These are phyloP conservation scores for Stentor coeruleus DNA, from an alignment of 73 alveolate species.

Conservation along the genomic window DNA sequence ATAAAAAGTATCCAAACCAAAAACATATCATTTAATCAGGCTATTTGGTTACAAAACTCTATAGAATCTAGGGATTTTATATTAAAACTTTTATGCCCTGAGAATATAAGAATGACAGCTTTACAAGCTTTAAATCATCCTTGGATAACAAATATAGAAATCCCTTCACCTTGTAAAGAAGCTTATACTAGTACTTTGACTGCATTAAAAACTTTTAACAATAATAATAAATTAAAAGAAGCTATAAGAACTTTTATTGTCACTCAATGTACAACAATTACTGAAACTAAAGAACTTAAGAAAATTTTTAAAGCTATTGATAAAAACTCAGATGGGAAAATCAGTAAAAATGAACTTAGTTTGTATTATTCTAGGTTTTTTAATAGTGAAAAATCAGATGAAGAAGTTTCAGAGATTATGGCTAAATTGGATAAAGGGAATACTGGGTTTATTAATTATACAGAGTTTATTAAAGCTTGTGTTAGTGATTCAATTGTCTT, in stretches of 20 bases:
- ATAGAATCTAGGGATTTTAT: not conserved
- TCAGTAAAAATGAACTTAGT: not conserved
- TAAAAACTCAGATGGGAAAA: not conserved
- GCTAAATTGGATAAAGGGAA: not conserved
- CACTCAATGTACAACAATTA: not conserved
- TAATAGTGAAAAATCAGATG: not conserved
- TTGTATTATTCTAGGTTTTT: not conserved
- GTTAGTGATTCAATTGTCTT: no score
- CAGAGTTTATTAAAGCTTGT: constrained; percentile 9
- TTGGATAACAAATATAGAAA: not conserved
- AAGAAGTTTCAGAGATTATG: not conserved
- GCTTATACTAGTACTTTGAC: not conserved
- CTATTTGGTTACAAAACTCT: not conserved
- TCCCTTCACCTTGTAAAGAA: not conserved
- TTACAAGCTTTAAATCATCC: not conserved
- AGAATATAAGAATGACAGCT: not conserved
- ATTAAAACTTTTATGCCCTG: not conserved
- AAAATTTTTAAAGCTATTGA: not conserved
- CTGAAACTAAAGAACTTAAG: not conserved
- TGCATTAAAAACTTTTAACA: not conserved
- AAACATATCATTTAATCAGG: not conserved
- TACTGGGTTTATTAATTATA: not conserved
- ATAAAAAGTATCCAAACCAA: not conserved
- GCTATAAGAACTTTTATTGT: not conserved
- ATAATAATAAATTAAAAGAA: not conserved